phyloP scores from a whole-genome alignment of 2,329 filamentous ascomycete genomes.

The Macroventuria anomochaeta region DNA sequence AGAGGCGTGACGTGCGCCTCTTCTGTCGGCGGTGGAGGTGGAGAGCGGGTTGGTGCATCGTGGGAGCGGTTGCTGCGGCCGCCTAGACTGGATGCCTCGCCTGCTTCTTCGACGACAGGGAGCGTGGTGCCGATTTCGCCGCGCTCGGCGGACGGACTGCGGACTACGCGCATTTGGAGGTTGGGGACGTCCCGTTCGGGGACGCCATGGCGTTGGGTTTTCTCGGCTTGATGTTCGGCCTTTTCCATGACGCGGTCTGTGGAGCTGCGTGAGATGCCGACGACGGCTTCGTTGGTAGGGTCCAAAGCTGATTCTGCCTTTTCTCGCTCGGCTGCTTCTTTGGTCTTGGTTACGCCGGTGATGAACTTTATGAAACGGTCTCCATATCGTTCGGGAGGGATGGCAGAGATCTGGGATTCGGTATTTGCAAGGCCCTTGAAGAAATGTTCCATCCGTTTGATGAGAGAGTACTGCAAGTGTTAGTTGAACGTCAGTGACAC shows the following conservation, averaged over 20 bases:
- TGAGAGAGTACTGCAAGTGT: constrained; percentile 77
- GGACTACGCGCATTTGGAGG: constrained; percentile 64
- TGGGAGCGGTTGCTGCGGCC: constrained; percentile 59
- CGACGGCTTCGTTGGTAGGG: constrained; percentile 47
- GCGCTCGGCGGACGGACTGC: constrained; percentile 64
- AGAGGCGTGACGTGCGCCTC: constrained; percentile 23
- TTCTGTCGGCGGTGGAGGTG: constrained; percentile 31
- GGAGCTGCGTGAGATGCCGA: constrained; percentile 48
- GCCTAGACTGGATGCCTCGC: constrained; percentile 73
- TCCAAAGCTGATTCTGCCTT: constrained; percentile 46
- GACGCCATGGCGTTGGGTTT: constrained; percentile 58
- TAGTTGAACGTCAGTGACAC: constrained; percentile 20
- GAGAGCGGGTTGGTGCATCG: constrained; percentile 13
- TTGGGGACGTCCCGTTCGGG: constrained; percentile 66
- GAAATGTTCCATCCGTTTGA: constrained; percentile 96
- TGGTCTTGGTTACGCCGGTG: constrained; percentile 85
- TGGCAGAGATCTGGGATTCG: constrained; percentile 86
- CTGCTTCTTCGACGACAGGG: constrained; percentile 90
- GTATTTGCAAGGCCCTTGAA: constrained; percentile 91
- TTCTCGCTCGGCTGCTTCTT: constrained; percentile 76
- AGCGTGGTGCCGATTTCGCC: constrained; percentile 65
- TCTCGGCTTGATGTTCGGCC: constrained; percentile 68
- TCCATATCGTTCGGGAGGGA: constrained; percentile 88
- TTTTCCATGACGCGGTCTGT: constrained; percentile 63
- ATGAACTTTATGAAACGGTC: constrained; percentile 95